Evolutionary conservation across 2,329 filamentous ascomycete species (phyloP), one percentile per base, ranked within the genome.

Genomic region (Talaromyces sp.): DNA sequence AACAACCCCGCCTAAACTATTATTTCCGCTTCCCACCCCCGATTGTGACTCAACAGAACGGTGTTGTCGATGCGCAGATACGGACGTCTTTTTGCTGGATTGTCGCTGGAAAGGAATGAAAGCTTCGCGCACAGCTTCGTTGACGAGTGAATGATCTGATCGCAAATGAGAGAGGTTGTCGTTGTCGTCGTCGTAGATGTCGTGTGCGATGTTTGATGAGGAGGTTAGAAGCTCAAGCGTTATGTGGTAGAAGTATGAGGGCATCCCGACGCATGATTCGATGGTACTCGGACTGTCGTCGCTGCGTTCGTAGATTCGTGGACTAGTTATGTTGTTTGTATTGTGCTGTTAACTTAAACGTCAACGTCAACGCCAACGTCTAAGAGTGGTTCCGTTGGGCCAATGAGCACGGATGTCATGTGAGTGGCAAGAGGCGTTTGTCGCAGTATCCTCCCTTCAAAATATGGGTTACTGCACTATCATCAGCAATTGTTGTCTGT

Each of bases 161-260:
- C 49, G 61, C 49, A 31, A 56, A 7, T 17, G 25, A 3, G 39
- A 27, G 19, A 39, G 9, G 22, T 43, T 27, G 17, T 37, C 27
- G 45, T 31, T 31, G 27, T 7, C 17, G 35, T 61, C 27, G 59
- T 50, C 25, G 45, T 60, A 52, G 3, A 41, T 41, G 45, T 41
- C 31, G 22, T 39, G n/a, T 47, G 56, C 33, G 58, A 59, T 43
- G 56, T 59, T 19, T 33, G 70, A 68, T 52, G 69, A 66, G 54
- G 73, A 78, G 68, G 81, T 74, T 70, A 86, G 82, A 19, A 89
- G 77, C 81, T 89, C 86, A 70, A 89, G 81, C 68, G 80, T 81
- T 66, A 89, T 74, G 71, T 89, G 86, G 72, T 87, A 89, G 75
- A 88, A 88, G 74, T 87, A 88, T 60, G 84, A 82, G 74, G 84